Percentiles rank a stretch among this genome's conserved stretches.
Conservation (phyloP, 2,329 filamentous ascomycete genomes). For the Ceratocystis harringtonii region DNA sequence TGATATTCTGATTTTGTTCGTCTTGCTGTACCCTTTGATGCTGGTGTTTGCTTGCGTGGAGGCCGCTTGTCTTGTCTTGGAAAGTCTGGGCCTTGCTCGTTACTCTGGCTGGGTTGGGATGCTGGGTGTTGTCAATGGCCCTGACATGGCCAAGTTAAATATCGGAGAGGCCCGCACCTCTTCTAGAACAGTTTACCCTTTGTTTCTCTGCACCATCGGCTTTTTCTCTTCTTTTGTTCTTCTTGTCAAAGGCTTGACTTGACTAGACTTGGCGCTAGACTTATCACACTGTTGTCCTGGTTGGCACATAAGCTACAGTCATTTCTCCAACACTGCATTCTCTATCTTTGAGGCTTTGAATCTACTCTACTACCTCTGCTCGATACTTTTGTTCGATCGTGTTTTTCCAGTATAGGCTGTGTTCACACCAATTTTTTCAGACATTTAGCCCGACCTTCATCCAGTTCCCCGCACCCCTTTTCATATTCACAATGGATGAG, state of each 20-base stretch:
- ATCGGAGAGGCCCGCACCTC: neutral
- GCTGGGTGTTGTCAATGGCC: neutral
- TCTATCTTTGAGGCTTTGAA: neutral
- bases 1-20: slow-evolving; percentile 1
- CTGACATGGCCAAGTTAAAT: slow-evolving; percentile 1
- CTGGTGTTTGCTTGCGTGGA: slow-evolving; percentile 6
- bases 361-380: neutral
- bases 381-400: neutral
- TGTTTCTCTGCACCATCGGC: neutral
- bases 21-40: neutral
- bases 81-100: neutral
- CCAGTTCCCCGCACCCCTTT: neutral
- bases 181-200: neutral
- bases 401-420: no score
- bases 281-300: slow-evolving; percentile 2
- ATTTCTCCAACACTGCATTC: neutral
- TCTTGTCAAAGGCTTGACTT: neutral
- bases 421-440: no score
- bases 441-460: neutral
- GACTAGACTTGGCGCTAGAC: neutral
- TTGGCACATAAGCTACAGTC: neutral
- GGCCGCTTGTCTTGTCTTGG: neutral
- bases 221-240: neutral
- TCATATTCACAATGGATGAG: slow-evolving; percentile 5
- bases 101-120: neutral